phyloP scores from a whole-genome alignment of 768 basidiomycete species.

The Agrocybe pediades region DNA sequence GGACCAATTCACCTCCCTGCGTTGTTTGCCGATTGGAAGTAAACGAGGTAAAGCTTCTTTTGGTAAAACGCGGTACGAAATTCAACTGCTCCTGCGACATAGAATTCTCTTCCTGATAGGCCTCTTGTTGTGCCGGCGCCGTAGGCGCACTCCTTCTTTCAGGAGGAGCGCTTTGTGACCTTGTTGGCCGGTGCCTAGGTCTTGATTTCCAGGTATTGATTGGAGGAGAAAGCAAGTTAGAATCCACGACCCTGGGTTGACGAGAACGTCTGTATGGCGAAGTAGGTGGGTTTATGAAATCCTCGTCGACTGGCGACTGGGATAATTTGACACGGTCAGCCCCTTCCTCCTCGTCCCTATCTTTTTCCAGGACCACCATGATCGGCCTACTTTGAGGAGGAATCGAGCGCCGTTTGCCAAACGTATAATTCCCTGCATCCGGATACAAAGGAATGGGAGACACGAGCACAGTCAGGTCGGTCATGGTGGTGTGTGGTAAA shows the following conservation, averaged over 20 bases:
- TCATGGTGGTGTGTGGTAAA: slow-evolving; percentile 32
- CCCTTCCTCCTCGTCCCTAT: slow-evolving; percentile 25
- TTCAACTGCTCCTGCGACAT: slow-evolving; percentile 6
- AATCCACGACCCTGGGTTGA: slow-evolving; percentile 24
- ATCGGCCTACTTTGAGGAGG: slow-evolving; percentile 31
- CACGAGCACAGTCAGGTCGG: slow-evolving; percentile 54
- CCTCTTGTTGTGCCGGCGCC: slow-evolving; percentile 10
- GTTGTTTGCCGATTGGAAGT: slow-evolving; percentile 25
- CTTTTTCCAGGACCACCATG: slow-evolving; percentile 46
- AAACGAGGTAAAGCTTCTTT: slow-evolving; percentile 32
- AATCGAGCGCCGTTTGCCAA: slow-evolving; percentile 26
- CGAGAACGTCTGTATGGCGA: slow-evolving; percentile 16
- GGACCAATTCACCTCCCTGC: slow-evolving; percentile 49
- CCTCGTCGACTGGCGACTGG: slow-evolving; percentile 14
- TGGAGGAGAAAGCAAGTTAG: slow-evolving; percentile 46
- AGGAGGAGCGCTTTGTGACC: slow-evolving; percentile 52
- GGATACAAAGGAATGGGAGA: slow-evolving; percentile 48
- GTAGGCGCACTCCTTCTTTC: slow-evolving; percentile 26
- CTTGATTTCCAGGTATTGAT: slow-evolving; percentile 48
- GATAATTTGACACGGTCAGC: slow-evolving; percentile 8
- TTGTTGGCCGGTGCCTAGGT: slow-evolving; percentile 42
- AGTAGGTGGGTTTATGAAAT: slow-evolving; percentile 17
- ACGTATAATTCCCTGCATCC: slow-evolving; percentile 31
- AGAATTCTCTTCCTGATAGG: not conserved
- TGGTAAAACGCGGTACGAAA: slow-evolving; percentile 16